Base-by-base conservation (phyloP, 495 filamentous ascomycete genomes). In the Letharia lupina region DNA sequence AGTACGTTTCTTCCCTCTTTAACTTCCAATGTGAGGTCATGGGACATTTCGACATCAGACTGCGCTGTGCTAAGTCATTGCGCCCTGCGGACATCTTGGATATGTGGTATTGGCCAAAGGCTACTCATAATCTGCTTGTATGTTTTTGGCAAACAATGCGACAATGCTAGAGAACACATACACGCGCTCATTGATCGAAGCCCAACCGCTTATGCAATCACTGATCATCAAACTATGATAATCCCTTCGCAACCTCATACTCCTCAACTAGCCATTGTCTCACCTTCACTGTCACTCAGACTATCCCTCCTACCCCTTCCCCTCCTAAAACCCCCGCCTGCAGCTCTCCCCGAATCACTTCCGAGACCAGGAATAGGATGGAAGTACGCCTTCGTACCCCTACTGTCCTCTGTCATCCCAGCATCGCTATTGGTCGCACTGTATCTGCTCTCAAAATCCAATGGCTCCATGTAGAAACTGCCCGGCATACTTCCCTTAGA, bases 301-400 rank as follows among this genome's bases (percentile, higher is more conserved):
- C 80, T 85, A 69, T 76, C 77, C 72, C 72, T 75, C 71, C 71
- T 76, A 70, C 71, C 79, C 47, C 74, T 76, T 68, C 77, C 80
- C 72, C 76, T 77, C 75, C 77, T 69, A 76, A 79, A 76, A 37
- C 83, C 83, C 63, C 70, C 74, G 28, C 71, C 74, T 4, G 70
- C 75, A 65, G 66, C 73, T 62, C 73, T 68, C 41, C 79, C 71
- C 58, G 75, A 71, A 16, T 77, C 75, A 64, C 80, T 78, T 42
- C 81, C 86, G 71, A 93, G 75, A 2, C 90, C 90, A 0, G 91
- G 89, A 68, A 93, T 90, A 2, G 87, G 81, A 74, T 93, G 90
- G 66, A 82, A 84, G 73, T 96, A 96, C 59, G 82, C 85, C 80
- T 90, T 92, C 28, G 91, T 94, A 33, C 91, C 91, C 16, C 83